These are phyloP conservation scores for Psilocybe tampanensis DNA, from an alignment of 768 basidiomycete genomes.

Conservation along the genomic window DNA sequence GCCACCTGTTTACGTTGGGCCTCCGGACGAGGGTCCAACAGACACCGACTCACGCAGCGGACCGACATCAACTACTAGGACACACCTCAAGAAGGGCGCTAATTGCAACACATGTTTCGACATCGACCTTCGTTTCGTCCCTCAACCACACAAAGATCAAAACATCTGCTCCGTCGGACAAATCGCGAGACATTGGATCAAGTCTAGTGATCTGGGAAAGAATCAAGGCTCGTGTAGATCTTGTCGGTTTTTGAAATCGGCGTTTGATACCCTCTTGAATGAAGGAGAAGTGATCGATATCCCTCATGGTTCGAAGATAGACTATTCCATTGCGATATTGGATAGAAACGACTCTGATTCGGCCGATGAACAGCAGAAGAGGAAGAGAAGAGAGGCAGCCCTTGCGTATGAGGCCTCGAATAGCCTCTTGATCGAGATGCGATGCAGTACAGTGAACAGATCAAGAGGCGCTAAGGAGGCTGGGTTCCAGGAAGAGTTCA, in stretches of 20 bases:
- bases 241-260: conserved; percentile 11
- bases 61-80: too few species aligned
- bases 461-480: conserved; percentile 2
- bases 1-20: conserved; percentile 3
- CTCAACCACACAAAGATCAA: conserved; percentile 16
- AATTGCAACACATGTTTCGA: conserved; percentile 15
- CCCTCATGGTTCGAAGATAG: background rate
- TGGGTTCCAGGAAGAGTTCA: conserved; percentile 14
- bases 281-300: conserved; percentile 2
- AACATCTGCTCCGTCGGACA: conserved; percentile 14
- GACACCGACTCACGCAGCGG: too few species aligned
- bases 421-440: conserved; percentile 12
- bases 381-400: background rate
- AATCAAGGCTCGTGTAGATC: conserved; percentile 9
- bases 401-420: background rate
- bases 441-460: conserved; percentile 3
- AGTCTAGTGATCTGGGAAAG: conserved; percentile 9
- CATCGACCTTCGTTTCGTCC: conserved; percentile 14
- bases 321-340: conserved; percentile 15
- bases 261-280: conserved; percentile 12
- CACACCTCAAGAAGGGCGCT: background rate
- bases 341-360: conserved; percentile 10
- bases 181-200: conserved; percentile 13
- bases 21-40: too few species aligned
- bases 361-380: background rate